Evolutionary conservation across 306 rosid genomes (phyloP), one percentile per base, ranked within the genome.

Genomic region (Cicer bijugum): DNA sequence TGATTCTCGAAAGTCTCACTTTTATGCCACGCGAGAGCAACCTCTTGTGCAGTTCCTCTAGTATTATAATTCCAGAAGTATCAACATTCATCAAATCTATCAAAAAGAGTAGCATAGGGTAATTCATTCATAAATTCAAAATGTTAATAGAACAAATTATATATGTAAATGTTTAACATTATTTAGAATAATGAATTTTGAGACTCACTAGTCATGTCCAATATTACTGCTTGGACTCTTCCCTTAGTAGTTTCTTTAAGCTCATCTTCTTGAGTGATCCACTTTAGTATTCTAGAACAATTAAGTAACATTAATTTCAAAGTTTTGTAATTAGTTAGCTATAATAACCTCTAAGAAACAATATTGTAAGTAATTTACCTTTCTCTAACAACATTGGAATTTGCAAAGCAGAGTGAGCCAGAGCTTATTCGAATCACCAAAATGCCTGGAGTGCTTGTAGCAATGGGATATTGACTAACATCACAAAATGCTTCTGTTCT

Each of bases 141-240:
- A 12, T 28, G 0, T 12, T 1, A 4, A 59, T 64, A 55, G 5
- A 55, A 23, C 12, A 52, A 52, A 43, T 52, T 53, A 4, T 16
- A 55, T 44, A 8, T 8, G 28, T 40, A 39, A 69, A 72, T 17
- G 6, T 58, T 45, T 11, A 47, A 40, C 63, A 74, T 42, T 39
- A 39, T 69, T 42, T 39, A 39, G 37, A 48, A 58, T 55, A 23
- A 17, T 48, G 6, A 45, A n/a, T 43, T 42, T 0, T 46, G 53
- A 51, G 67, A 79, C 97, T 88, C 84, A 94, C 98, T 88, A 19
- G 91, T 82, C 91, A 94, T 82, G 78, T 94, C 98, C 8, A 94
- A 79, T 60, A 94, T 75, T 38, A 89, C 69, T 43, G 85, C 87
- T 64, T 84, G 76, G 43, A 85, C 78, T 15, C 63, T 84, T 62